These are phyloP conservation scores for Sarcodon sp. DNA, from an alignment of 768 basidiomycete genomes.

Conservation along the genomic window DNA sequence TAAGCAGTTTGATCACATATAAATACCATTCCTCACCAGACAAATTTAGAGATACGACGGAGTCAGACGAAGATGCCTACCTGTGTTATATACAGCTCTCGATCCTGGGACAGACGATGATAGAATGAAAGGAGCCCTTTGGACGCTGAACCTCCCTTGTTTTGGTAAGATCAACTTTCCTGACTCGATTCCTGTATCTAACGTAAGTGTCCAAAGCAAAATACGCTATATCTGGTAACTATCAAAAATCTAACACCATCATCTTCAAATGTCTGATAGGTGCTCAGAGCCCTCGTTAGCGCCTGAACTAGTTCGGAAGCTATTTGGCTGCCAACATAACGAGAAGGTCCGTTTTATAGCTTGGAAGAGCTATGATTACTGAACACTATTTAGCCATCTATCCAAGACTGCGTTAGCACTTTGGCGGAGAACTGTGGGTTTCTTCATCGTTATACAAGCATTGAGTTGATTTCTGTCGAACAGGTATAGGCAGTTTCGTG, in stretches of 20 bases:
- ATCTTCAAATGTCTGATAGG: neutral
- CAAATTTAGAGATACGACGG: slow-evolving; percentile 49
- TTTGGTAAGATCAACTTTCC: slow-evolving; percentile 31
- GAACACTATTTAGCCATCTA: slow-evolving; percentile 39
- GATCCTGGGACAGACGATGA: slow-evolving; percentile 70
- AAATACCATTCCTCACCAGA: neutral
- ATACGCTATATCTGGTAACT: slow-evolving; percentile 26
- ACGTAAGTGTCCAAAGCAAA: slow-evolving; percentile 17
- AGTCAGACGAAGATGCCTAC: slow-evolving; percentile 48
- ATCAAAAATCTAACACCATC: too few relatives aligned
- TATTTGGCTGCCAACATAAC: slow-evolving; percentile 71
- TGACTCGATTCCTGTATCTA: neutral
- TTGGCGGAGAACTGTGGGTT: slow-evolving; percentile 50
- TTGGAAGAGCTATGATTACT: neutral
- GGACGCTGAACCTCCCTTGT: slow-evolving; percentile 53
- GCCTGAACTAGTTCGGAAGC: slow-evolving; percentile 38
- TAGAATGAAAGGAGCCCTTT: slow-evolving; percentile 86
- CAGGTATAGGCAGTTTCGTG: slow-evolving; percentile 46
- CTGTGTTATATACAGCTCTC: slow-evolving; percentile 41
- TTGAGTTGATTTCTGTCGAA: neutral
- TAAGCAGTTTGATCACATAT: slow-evolving; percentile 13
- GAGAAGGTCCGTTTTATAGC: slow-evolving; percentile 44
- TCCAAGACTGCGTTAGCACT: slow-evolving; percentile 56
- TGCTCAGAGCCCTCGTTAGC: slow-evolving; percentile 49
- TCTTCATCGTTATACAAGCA: slow-evolving; percentile 2